A percentile compares a stretch with the other conserved stretches of the same genome.
Conservation (phyloP, 129 eudicot genomes). For the Kitagawia praeruptora region DNA sequence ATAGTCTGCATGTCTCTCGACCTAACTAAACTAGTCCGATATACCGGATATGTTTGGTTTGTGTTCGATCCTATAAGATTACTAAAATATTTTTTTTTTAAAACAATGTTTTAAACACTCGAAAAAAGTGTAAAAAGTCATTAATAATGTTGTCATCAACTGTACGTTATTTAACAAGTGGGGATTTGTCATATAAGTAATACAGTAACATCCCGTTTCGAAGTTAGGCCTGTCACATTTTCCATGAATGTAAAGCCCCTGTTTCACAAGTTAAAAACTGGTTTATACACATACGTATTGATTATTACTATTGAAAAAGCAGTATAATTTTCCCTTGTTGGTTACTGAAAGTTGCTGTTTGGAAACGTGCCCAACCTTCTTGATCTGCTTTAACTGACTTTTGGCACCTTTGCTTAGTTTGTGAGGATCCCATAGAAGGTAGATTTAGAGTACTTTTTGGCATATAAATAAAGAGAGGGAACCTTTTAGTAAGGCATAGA, state of each 20-base stretch:
- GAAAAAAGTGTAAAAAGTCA: too few species aligned
- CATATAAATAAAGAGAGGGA: constrained; percentile 32
- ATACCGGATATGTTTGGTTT: background rate
- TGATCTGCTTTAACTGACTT: constrained; percentile 21
- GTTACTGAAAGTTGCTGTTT: constrained; percentile 41
- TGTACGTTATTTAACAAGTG: background rate
- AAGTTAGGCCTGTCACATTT: constrained; percentile 7
- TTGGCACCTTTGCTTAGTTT: constrained; percentile 56
- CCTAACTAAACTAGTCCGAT: background rate
- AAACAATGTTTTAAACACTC: background rate
- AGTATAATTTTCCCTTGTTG: constrained; percentile 32
- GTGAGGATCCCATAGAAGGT: constrained; percentile 18
- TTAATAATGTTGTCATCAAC: too few species aligned
- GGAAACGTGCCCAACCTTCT: constrained; percentile 33
- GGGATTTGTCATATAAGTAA: background rate
- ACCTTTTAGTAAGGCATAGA: background rate
- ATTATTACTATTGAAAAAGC: background rate
- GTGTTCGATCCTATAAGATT: background rate
- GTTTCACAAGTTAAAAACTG: background rate
- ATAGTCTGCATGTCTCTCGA: too few species aligned
- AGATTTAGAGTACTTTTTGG: constrained; percentile 25
- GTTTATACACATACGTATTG: background rate
- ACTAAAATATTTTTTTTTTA: background rate
- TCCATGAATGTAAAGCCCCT: background rate
- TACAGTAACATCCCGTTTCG: background rate